These are phyloP conservation scores for Prunus mira DNA, from an alignment of 306 rosid species.

Conservation along the genomic window DNA sequence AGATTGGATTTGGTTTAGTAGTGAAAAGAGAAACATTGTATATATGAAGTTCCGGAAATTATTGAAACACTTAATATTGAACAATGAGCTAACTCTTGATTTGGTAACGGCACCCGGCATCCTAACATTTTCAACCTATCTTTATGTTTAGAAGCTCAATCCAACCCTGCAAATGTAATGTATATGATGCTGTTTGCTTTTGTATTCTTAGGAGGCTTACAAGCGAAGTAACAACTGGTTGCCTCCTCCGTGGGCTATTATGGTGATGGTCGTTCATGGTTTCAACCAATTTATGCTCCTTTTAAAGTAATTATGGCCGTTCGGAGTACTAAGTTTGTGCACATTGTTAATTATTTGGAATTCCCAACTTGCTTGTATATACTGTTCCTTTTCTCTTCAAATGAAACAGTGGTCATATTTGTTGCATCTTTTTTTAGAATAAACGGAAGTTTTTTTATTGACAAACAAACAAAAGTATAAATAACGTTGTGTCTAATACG, in stretches of 20 bases:
- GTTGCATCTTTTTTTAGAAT: slow-evolving; percentile 40
- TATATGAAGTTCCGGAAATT: neutral
- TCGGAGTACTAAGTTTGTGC: neutral
- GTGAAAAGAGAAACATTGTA: neutral
- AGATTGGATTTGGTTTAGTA: neutral
- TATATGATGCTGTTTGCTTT: neutral
- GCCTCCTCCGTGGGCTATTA: slow-evolving; percentile 92
- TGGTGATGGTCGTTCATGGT: slow-evolving; percentile 71
- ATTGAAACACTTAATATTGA: neutral
- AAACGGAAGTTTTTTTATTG: too few relatives aligned
- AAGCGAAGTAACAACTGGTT: slow-evolving; percentile 73
- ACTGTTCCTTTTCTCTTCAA: slow-evolving; percentile 19
- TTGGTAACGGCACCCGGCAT: neutral
- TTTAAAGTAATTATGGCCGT: slow-evolving; percentile 50
- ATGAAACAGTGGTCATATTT: slow-evolving; percentile 63
- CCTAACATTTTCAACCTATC: neutral
- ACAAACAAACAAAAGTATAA: too few relatives aligned
- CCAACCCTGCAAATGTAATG: too few relatives aligned
- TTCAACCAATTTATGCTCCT: slow-evolving; percentile 89
- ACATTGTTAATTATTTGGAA: neutral
- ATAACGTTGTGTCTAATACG: too few relatives aligned
- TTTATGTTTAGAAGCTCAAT: neutral
- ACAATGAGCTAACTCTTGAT: neutral
- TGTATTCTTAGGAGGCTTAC: slow-evolving; percentile 71
- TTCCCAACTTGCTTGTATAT: neutral